Evolutionary conservation across 2,329 filamentous ascomycete species (phyloP), one percentile per base, ranked within the genome.

Genomic region (Penicillium paneum): DNA sequence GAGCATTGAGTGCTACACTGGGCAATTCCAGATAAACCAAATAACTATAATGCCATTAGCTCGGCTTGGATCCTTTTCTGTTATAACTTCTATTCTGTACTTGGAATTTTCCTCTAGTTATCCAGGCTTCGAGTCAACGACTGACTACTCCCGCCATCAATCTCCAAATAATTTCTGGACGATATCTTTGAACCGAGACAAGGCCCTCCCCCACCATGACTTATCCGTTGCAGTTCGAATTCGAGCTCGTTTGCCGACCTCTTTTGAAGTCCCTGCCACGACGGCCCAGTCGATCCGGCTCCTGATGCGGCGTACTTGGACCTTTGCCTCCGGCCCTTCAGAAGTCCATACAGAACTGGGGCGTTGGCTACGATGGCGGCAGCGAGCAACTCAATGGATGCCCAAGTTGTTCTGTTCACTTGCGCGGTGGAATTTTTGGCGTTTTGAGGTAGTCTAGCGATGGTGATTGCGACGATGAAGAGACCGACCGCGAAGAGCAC

Each of bases 401-500:
- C 54, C 56, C 56, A 58, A 15, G 56, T 56, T 11, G 54, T 58
- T 47, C 56, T 45, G 42, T 48, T 58, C 15, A 58, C 54, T 50
- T 56, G 56, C 10, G 21, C 49, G 13, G 49, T 43, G 32, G 47
- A 4, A 31, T 57, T 55, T 28, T 47, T 44, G 47, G 48, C 40
- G 12, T 59, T 59, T 47, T 55, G 51, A 2, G 57, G 57, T 19
- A 59, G 34, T 47, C 57, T 45, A 19, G 49, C 55, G 19, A 59
- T 55, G 24, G 57, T 59, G 42, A 59, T 51, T 45, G 55, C 57
- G 21, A 59, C 57, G 19, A 59, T 59, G 32, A 59, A 59, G 19
- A 59, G 31, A 12, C 57, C 57, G 43, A 59, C 51, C n/a, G 47
- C 44, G 36, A 59, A 57, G 17, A 59, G 48, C 29, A 35, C 13